Conservation (phyloP, 805 yeast genomes). For the Candida dendrica region DNA sequence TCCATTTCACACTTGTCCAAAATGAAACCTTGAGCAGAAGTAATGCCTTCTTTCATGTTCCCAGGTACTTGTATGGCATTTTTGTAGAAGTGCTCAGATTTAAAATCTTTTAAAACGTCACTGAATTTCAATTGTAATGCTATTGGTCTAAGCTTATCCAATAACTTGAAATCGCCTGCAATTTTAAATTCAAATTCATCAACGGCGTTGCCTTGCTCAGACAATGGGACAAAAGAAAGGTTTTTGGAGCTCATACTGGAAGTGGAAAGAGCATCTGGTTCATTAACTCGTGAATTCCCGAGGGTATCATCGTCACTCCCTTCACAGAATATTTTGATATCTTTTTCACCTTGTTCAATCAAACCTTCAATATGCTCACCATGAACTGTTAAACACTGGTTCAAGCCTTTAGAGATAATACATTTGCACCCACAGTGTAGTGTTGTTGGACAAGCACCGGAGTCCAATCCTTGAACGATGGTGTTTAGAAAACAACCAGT, state of each 20-base stretch:
- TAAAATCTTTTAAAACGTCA: constrained; percentile 9
- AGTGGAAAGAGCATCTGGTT: too few species aligned
- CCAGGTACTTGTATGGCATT: constrained; percentile 2
- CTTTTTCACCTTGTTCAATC: constrained; percentile 1
- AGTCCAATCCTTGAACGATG: background rate
- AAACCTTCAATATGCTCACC: constrained; percentile 1
- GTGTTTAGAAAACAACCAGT: constrained; percentile 5
- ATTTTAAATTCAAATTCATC: constrained; percentile 5
- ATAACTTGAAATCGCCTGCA: constrained; percentile 6
- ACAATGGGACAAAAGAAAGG: too few species aligned
- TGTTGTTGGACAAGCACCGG: constrained; percentile 4
- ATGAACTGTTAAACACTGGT: constrained; percentile 4
- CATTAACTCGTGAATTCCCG: too few species aligned
- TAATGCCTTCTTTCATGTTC: background rate
- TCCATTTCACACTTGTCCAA: constrained; percentile 16
- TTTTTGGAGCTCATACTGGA: too few species aligned
- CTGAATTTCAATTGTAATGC: constrained; percentile 8
- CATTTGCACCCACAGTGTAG: constrained; percentile 10
- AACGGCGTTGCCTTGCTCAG: background rate
- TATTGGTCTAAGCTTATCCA: constrained; percentile 7
- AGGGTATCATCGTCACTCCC: background rate
- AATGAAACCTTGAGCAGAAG: constrained; percentile 6
- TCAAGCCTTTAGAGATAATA: constrained; percentile 3
- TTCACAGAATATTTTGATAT: constrained; percentile 1
- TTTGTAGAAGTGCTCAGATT: constrained; percentile 10